Evolutionary conservation across 768 basidiomycete genomes (phyloP).

Genomic region (Lentinula lateritia): DNA sequence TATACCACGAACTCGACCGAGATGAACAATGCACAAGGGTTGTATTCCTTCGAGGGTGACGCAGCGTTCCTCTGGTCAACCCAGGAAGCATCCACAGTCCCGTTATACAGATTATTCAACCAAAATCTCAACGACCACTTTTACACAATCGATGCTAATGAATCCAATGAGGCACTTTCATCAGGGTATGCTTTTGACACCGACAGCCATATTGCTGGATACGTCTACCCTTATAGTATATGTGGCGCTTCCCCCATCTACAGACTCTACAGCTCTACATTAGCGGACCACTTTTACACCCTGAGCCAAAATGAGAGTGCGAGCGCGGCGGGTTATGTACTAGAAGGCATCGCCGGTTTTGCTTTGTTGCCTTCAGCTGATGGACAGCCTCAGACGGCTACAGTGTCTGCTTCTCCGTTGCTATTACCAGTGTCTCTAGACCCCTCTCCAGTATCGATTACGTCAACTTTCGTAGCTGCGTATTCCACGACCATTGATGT

Average conservation of each 20-base stretch:
- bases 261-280: neutral
- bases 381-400: neutral
- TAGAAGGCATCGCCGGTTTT: neutral
- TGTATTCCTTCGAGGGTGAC: neutral
- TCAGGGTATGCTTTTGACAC: neutral
- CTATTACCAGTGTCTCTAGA: neutral
- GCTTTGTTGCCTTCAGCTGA: neutral
- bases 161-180: neutral
- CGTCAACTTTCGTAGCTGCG: neutral
- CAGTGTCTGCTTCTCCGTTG: constrained; percentile 1
- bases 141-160: neutral
- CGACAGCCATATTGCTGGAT: neutral
- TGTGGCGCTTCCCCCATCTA: neutral
- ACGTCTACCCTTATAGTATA: neutral
- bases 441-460: neutral
- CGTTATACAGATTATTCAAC: neutral
- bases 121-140: neutral
- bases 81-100: neutral
- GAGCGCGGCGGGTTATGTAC: neutral
- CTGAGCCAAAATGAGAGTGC: neutral
- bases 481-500: neutral
- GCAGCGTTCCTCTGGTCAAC: neutral
- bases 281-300: neutral
- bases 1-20: neutral
- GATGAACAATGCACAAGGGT: neutral